Percentiles rank a stretch among this genome's conserved stretches.
Conservation (phyloP, 1,139 yeast genomes). For the Lodderomyces beijingensis region DNA sequence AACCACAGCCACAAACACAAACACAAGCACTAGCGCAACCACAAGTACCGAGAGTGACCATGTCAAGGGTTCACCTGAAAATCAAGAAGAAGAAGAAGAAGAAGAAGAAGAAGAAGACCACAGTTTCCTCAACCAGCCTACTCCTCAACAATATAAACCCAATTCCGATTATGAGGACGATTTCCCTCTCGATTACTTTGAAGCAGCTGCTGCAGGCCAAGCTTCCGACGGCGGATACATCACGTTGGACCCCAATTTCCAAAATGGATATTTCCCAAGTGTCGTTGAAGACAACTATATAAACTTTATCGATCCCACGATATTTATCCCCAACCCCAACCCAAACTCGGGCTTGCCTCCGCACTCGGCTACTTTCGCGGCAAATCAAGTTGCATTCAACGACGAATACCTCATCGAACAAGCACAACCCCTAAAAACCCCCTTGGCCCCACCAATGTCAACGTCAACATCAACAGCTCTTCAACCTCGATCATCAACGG, state of each 20-base stretch:
- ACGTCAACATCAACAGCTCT: constrained; percentile 3
- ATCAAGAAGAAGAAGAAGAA: background rate
- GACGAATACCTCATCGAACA: constrained; percentile 48
- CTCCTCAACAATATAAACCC: constrained; percentile 9
- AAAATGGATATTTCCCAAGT: constrained; percentile 21
- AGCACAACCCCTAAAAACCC: constrained; percentile 35
- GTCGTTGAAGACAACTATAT: constrained; percentile 24
- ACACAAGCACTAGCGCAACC: too few species aligned
- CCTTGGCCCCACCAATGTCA: constrained; percentile 18
- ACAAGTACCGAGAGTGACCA: too few species aligned
- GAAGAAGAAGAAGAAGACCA: constrained; percentile 12
- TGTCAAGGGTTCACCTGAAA: background rate
- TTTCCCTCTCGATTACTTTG: constrained; percentile 64
- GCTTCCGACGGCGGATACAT: constrained; percentile 27
- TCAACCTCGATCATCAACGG: constrained; percentile 5
- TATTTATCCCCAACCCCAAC: constrained; percentile 15
- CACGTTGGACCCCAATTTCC: constrained; percentile 28
- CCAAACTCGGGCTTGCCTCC: constrained; percentile 1
- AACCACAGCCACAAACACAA: too few species aligned
- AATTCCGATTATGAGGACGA: constrained; percentile 46
- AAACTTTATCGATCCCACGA: constrained; percentile 26
- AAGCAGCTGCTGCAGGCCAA: constrained; percentile 24
- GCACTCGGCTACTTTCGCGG: constrained; percentile 8
- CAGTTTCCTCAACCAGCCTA: constrained; percentile 18
- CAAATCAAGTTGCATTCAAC: constrained; percentile 33